Evolutionary conservation across 2,329 filamentous ascomycete species (phyloP).

Genomic region (Fusarium guadeloupense): DNA sequence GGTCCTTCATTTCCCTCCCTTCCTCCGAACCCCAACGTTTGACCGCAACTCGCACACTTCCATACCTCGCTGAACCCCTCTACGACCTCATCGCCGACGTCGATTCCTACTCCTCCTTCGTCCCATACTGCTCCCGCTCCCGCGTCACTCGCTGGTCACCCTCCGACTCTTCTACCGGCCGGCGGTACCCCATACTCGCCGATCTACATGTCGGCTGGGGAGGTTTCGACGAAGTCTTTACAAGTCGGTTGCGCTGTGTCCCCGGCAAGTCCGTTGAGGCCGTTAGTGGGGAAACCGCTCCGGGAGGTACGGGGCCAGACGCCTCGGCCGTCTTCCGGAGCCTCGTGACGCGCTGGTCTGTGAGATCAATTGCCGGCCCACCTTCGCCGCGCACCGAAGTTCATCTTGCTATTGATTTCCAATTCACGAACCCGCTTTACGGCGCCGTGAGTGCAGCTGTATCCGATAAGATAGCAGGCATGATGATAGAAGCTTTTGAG

Average conservation of each 20-base stretch:
- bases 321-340: constrained; percentile 69
- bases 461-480: constrained; percentile 82
- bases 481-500: constrained; percentile 96
- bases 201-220: constrained; percentile 88
- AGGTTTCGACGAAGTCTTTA: constrained; percentile 84
- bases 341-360: constrained; percentile 75
- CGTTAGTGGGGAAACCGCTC: constrained; percentile 66
- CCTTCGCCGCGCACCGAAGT: constrained; percentile 69
- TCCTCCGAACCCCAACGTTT: constrained; percentile 66
- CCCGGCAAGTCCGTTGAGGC: constrained; percentile 80
- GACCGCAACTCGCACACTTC: constrained; percentile 77
- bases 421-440: constrained; percentile 90
- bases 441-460: constrained; percentile 81
- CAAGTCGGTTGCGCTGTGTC: constrained; percentile 80
- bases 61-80: constrained; percentile 74
- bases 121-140: constrained; percentile 88
- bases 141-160: constrained; percentile 78
- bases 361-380: constrained; percentile 55
- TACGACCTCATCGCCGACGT: constrained; percentile 92
- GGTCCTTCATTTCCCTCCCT: constrained; percentile 52
- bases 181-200: constrained; percentile 75
- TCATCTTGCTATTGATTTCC: constrained; percentile 78
- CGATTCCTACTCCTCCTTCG: constrained; percentile 82
- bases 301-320: constrained; percentile 54
- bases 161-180: constrained; percentile 57